Percentiles rank a stretch among this genome's conserved stretches.
Evolutionary conservation across 345 rosid genomes (phyloP).

Genomic region (Euphorbia pulcherrima): DNA sequence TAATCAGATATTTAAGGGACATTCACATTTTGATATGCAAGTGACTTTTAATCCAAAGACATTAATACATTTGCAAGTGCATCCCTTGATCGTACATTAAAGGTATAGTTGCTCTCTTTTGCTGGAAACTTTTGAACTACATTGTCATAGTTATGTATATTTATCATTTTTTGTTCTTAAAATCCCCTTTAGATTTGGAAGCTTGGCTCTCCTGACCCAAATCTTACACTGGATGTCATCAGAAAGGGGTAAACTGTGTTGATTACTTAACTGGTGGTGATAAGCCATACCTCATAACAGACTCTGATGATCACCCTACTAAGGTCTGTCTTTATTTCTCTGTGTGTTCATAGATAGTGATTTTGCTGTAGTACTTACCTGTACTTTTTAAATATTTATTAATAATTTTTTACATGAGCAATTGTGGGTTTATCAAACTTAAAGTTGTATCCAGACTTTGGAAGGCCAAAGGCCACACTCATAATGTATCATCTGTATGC

Average conservation of each 20-base stretch:
- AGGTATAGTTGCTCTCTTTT: no score
- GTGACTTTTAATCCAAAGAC: conserved; percentile 87
- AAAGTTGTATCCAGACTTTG: conserved; percentile 68
- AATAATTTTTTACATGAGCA: conserved; percentile 25
- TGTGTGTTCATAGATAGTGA: not conserved
- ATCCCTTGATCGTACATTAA: conserved; percentile 89
- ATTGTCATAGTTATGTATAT: conserved; percentile 8
- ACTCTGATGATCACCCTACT: conserved; percentile 93
- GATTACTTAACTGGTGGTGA: conserved; percentile 95
- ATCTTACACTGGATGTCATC: conserved; percentile 90
- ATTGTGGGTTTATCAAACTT: conserved; percentile 87
- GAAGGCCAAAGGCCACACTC: conserved; percentile 87
- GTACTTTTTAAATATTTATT: conserved; percentile 2
- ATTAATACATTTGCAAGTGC: conserved; percentile 96
- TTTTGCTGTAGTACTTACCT: not conserved
- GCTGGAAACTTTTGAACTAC: no score
- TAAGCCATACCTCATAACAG: conserved; percentile 84
- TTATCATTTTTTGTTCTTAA: not conserved
- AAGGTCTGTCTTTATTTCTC: conserved; percentile 41
- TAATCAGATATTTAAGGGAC: no score
- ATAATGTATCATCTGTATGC: conserved; percentile 75
- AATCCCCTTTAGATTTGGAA: conserved; percentile 62
- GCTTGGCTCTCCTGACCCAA: conserved; percentile 92
- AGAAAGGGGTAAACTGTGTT: conserved; percentile 87
- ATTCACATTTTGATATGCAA: conserved; percentile 99